Conservation (phyloP, 1,139 yeast species). For the Pichia sp. region DNA sequence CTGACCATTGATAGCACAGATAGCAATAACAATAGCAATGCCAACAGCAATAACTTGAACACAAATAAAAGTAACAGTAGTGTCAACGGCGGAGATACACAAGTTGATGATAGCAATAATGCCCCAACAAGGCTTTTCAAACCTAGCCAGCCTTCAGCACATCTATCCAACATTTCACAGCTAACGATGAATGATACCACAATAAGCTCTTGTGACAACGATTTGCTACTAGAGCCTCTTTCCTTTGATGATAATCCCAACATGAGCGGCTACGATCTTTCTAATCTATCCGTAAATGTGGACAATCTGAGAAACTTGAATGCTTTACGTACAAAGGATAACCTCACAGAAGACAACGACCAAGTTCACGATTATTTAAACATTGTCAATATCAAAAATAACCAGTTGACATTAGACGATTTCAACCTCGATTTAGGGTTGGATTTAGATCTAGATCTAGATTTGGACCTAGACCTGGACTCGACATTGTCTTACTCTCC, state of each 20-base stretch:
- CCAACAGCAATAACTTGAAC: not conserved
- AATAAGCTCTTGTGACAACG: constrained; percentile 10
- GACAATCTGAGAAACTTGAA: not conserved
- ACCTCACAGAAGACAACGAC: not conserved
- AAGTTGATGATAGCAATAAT: not conserved
- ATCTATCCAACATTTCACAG: constrained; percentile 9
- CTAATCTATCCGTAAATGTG: not conserved
- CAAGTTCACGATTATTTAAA: constrained; percentile 5
- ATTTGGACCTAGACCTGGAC: not conserved
- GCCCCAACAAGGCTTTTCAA: not conserved
- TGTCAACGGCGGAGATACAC: not conserved
- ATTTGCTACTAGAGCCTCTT: constrained; percentile 11
- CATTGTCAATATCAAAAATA: not conserved
- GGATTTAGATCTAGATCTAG: constrained; percentile 1
- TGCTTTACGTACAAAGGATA: not conserved
- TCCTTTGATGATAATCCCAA: constrained; percentile 4
- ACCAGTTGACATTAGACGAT: not conserved
- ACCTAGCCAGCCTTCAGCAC: not conserved
- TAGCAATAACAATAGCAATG: not conserved
- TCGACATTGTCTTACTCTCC: not conserved
- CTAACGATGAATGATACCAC: constrained; percentile 15
- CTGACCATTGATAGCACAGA: not conserved
- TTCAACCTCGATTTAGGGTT: constrained; percentile 2
- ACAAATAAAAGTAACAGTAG: no score
- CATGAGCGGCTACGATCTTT: not conserved